phyloP scores from a whole-genome alignment of 495 filamentous ascomycete species.

The Aspergillus haitiensis region DNA sequence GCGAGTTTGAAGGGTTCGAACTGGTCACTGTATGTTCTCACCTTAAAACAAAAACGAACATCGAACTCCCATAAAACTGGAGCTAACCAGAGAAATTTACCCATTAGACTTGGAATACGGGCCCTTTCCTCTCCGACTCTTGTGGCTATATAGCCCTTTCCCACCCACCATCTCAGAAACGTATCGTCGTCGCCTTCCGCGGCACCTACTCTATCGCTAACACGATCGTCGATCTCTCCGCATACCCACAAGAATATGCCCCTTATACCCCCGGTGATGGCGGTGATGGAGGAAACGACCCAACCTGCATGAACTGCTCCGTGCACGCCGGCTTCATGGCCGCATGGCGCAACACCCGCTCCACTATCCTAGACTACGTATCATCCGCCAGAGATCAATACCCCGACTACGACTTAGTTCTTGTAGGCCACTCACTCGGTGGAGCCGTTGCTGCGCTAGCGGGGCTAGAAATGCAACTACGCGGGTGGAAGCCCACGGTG shows the following conservation, averaged over 20 bases:
- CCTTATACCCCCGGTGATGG: conserved; percentile 69
- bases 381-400: conserved; percentile 53
- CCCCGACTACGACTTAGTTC: conserved; percentile 68
- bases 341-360: conserved; percentile 75
- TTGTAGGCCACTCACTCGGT: conserved; percentile 90
- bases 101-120: conserved; percentile 81
- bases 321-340: conserved; percentile 88
- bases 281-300: conserved; percentile 15
- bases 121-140: conserved; percentile 80
- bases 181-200: conserved; percentile 88
- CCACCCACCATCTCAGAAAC: conserved; percentile 56
- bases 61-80: neutral
- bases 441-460: conserved; percentile 90
- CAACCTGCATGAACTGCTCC: conserved; percentile 72
- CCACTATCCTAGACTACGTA: conserved; percentile 61
- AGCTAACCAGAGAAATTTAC: neutral
- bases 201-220: conserved; percentile 93
- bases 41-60: neutral
- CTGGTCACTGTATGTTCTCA: conserved; percentile 59
- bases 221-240: conserved; percentile 83
- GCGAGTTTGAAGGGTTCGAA: conserved; percentile 75
- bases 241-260: conserved; percentile 83
- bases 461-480: conserved; percentile 67
- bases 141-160: conserved; percentile 93
- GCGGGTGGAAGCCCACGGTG: conserved; percentile 69